Conservation (phyloP, 306 rosid species). For the Citrullus amarus region DNA sequence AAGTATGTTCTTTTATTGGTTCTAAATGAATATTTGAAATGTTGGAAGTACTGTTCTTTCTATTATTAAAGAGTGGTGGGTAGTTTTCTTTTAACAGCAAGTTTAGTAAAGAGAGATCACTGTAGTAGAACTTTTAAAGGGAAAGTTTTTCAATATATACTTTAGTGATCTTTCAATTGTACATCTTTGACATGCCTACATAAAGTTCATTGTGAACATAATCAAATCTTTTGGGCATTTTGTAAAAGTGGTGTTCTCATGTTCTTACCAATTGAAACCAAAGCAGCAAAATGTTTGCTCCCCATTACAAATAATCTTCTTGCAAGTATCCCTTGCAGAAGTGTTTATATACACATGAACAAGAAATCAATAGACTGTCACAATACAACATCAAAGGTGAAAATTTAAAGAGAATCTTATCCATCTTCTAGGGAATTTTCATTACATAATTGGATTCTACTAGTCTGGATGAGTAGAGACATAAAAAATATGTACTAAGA, state of each 20-base stretch:
- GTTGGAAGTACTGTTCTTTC: too few relatives aligned
- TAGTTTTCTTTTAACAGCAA: too few relatives aligned
- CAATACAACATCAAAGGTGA: not conserved
- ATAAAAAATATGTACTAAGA: not conserved
- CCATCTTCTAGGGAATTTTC: not conserved
- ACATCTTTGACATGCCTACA: not conserved
- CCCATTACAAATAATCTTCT: not conserved
- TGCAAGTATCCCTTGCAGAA: not conserved
- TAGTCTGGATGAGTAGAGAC: not conserved
- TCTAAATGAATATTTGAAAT: too few relatives aligned
- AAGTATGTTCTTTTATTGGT: too few relatives aligned
- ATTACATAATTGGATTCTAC: conserved; percentile 4
- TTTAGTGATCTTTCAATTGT: not conserved
- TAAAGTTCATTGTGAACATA: not conserved
- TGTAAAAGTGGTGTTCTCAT: not conserved
- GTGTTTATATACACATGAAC: not conserved
- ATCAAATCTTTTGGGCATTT: not conserved
- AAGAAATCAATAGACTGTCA: not conserved
- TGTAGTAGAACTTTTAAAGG: too few relatives aligned
- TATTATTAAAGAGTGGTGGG: too few relatives aligned
- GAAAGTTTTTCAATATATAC: too few relatives aligned
- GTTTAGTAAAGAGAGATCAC: too few relatives aligned
- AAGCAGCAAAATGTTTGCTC: not conserved
- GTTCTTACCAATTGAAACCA: not conserved
- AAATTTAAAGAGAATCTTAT: not conserved